Conservation (phyloP, 805 yeast genomes). For the Ogataea allantospora region DNA sequence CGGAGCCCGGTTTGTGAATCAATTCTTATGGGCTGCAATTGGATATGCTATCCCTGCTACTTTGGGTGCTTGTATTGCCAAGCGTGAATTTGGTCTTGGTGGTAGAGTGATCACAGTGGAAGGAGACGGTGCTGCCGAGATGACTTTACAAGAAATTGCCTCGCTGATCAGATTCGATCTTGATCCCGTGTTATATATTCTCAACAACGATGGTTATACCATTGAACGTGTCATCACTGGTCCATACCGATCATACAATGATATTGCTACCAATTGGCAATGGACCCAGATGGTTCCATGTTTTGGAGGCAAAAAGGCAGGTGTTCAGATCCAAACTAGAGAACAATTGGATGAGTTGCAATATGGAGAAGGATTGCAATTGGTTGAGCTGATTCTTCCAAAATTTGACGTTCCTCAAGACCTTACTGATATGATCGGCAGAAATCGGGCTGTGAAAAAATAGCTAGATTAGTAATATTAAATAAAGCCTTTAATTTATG, state of each 20-base stretch:
- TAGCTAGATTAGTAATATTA: no score
- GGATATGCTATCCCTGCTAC: conserved; percentile 54
- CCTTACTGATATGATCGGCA: conserved; percentile 28
- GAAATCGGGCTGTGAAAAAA: neutral
- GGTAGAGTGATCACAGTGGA: conserved; percentile 44
- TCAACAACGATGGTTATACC: conserved; percentile 53
- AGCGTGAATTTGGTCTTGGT: conserved; percentile 37
- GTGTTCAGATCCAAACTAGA: conserved; percentile 36
- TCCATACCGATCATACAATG: conserved; percentile 49
- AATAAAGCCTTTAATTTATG: no score
- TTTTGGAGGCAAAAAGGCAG: conserved; percentile 55
- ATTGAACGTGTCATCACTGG: conserved; percentile 51
- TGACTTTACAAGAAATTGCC: conserved; percentile 50
- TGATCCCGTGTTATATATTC: conserved; percentile 41
- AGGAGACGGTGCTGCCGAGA: conserved; percentile 59
- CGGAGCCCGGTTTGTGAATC: conserved; percentile 37
- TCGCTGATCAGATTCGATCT: conserved; percentile 40
- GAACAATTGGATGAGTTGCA: conserved; percentile 37
- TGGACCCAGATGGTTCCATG: conserved; percentile 68
- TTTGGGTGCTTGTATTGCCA: conserved; percentile 45
- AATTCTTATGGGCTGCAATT: conserved; percentile 47
- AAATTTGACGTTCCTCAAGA: conserved; percentile 62
- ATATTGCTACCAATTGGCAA: conserved; percentile 48
- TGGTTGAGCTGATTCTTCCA: conserved; percentile 61
- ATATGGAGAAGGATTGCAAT: conserved; percentile 33